Base-by-base conservation (phyloP, 495 filamentous ascomycete genomes). In the Wilcoxina mikolae region DNA sequence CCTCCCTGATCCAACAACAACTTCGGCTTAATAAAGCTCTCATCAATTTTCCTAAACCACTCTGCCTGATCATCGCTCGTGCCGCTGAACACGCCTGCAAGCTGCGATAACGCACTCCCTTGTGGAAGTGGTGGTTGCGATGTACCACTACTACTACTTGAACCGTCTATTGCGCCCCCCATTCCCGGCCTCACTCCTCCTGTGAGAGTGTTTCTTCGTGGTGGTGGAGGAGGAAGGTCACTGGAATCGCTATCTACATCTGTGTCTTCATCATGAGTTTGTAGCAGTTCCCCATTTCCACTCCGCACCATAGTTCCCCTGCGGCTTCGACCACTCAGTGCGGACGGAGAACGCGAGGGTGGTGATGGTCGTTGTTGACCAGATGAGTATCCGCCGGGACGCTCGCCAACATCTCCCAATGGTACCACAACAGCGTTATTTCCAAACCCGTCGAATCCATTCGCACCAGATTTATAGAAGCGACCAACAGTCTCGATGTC, bases 21-120 rank as follows among this genome's bases (percentile, higher is more conserved):
- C 60, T 78, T 87, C 9, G 91, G 91, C 73, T 98, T 98, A 67
- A 98, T 93, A 68, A 85, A 96, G 26, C 85, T 86, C 67, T 98
- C 91, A 68, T 98, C 91, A 51, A 98, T 70, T 68, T 95, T 90
- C 54, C 80, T 80, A 68, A 98, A 95, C 77, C 91, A 81, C 12
- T 82, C 85, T 18, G 84, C 84, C 47, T 94, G 89, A 66, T 98
- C 93, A 35, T 94, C 89, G 0, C 80, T 73, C 11, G 83, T 80
- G 39, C 85, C 82, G 15, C 79, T 79, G 55, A 90, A 79, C 1
- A 76, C 59, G n/a, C 65, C 65, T n/a, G 60, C 54, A 28, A 85
- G 73, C 48, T 84, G 81, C 27, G 79, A 78, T 10, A 91, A 75
- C 2, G 87, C 84, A 23, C 83, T 77, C 7, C 78, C 74, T 2